Conservation (phyloP, 805 yeast species). For the Maudiozyma bulderi region DNA sequence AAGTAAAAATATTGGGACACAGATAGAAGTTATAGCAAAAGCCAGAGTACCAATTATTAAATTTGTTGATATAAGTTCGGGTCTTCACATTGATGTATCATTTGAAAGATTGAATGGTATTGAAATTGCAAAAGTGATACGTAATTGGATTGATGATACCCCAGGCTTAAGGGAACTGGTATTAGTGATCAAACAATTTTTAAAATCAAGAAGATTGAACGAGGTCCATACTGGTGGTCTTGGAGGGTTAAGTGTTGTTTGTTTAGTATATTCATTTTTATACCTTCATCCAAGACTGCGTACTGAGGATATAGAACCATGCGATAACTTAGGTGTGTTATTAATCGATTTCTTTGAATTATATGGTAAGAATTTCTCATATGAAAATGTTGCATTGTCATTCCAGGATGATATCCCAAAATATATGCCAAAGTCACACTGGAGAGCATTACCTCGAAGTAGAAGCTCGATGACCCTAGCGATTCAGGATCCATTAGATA, state of each 20-base stretch:
- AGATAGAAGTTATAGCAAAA: slow-evolving; percentile 75
- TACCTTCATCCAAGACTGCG: slow-evolving; percentile 68
- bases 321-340: slow-evolving; percentile 74
- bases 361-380: slow-evolving; percentile 83
- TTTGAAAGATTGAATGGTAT: slow-evolving; percentile 80
- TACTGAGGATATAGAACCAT: slow-evolving; percentile 54
- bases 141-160: slow-evolving; percentile 58
- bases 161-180: slow-evolving; percentile 81
- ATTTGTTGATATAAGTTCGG: slow-evolving; percentile 62
- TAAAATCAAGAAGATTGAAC: slow-evolving; percentile 66
- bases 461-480: slow-evolving; percentile 52
- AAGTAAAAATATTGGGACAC: slow-evolving; percentile 48
- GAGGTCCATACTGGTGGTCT: slow-evolving; percentile 90
- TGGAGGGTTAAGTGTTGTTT: slow-evolving; percentile 90
- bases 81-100: slow-evolving; percentile 78
- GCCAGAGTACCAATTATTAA: slow-evolving; percentile 94
- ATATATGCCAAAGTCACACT: slow-evolving; percentile 50
- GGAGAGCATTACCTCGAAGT: slow-evolving; percentile 34
- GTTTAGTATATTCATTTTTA: slow-evolving; percentile 73
- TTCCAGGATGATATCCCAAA: slow-evolving; percentile 45
- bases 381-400: slow-evolving; percentile 64
- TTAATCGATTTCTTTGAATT: slow-evolving; percentile 87
- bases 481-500: slow-evolving; percentile 84
- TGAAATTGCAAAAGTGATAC: slow-evolving; percentile 68
- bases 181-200: slow-evolving; percentile 74